Conservation (phyloP, 345 rosid species). For the Aegle marmelos region DNA sequence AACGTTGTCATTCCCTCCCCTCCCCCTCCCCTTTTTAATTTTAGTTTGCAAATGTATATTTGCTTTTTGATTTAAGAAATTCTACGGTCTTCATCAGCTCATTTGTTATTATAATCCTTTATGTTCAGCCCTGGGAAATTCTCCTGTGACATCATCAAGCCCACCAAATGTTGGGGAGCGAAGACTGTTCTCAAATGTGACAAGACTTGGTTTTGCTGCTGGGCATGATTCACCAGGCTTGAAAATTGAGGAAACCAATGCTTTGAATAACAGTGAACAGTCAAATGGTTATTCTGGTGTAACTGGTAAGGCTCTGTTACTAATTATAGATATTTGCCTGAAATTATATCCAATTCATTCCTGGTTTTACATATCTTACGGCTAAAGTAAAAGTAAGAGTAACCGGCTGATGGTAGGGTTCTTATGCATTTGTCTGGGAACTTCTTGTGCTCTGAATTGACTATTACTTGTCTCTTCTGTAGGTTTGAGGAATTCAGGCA, state of each 20-base stretch:
- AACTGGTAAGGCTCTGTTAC: constrained; percentile 19
- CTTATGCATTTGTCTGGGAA: not conserved
- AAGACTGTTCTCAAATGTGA: constrained; percentile 73
- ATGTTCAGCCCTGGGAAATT: constrained; percentile 61
- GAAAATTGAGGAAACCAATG: constrained; percentile 50
- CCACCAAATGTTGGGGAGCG: constrained; percentile 66
- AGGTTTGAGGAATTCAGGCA: constrained; percentile 54
- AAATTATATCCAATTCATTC: not conserved
- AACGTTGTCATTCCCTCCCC: not conserved
- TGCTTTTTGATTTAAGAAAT: not conserved
- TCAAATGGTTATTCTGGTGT: constrained; percentile 42
- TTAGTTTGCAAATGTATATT: constrained; percentile 4
- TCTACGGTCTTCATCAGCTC: not conserved
- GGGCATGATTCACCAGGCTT: constrained; percentile 82
- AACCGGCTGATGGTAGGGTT: not conserved
- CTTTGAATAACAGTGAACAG: constrained; percentile 26
- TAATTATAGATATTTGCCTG: not conserved
- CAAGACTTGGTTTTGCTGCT: constrained; percentile 94
- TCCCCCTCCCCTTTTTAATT: not conserved
- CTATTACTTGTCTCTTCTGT: not conserved
- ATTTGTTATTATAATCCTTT: not conserved
- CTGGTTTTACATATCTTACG: not conserved
- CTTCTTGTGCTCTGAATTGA: not conserved
- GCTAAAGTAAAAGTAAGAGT: not conserved
- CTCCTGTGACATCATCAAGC: constrained; percentile 53